Evolutionary conservation across 768 basidiomycete species (phyloP).

Genomic region (Cyclocybe cylindracea): DNA sequence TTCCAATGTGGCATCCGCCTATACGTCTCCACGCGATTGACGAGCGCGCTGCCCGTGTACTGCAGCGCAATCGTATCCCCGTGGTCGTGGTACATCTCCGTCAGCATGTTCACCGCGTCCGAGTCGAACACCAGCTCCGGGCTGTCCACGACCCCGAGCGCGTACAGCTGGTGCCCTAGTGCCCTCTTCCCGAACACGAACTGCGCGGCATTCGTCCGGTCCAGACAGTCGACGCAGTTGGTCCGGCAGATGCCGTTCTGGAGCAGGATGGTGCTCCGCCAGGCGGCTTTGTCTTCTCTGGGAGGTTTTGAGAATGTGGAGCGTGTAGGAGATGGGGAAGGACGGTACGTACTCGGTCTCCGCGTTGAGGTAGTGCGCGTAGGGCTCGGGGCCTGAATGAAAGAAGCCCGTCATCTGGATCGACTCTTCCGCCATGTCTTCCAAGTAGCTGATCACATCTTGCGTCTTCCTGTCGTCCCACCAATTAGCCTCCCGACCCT

Average conservation of each 20-base stretch:
- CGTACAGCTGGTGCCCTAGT: slow-evolving; percentile 92
- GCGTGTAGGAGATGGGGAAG: slow-evolving; percentile 4
- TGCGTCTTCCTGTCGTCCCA: slow-evolving; percentile 72
- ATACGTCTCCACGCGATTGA: slow-evolving; percentile 95
- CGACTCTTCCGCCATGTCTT: slow-evolving; percentile 93
- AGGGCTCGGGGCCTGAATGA: slow-evolving; percentile 89
- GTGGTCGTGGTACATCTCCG: slow-evolving; percentile 98
- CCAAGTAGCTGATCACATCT: slow-evolving; percentile 93
- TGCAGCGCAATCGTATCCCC: slow-evolving; percentile 95
- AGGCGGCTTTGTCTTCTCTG: slow-evolving; percentile 36
- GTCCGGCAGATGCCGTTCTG: slow-evolving; percentile 93
- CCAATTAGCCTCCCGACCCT: background rate
- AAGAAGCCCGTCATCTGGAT: slow-evolving; percentile 93
- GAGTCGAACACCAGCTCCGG: slow-evolving; percentile 91
- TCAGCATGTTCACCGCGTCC: slow-evolving; percentile 94
- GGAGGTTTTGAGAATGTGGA: no score
- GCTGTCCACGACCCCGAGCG: slow-evolving; percentile 83
- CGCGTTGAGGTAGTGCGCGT: slow-evolving; percentile 62
- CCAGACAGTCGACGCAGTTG: slow-evolving; percentile 97
- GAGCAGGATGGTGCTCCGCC: slow-evolving; percentile 71
- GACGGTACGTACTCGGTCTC: slow-evolving; percentile 37
- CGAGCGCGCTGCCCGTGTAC: slow-evolving; percentile 95
- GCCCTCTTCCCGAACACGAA: slow-evolving; percentile 97
- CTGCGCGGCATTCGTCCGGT: slow-evolving; percentile 95
- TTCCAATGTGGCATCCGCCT: slow-evolving; percentile 96